These are phyloP conservation scores for Clarireedia paspali DNA, from an alignment of 2,329 filamentous ascomycete species.

Conservation along the genomic window DNA sequence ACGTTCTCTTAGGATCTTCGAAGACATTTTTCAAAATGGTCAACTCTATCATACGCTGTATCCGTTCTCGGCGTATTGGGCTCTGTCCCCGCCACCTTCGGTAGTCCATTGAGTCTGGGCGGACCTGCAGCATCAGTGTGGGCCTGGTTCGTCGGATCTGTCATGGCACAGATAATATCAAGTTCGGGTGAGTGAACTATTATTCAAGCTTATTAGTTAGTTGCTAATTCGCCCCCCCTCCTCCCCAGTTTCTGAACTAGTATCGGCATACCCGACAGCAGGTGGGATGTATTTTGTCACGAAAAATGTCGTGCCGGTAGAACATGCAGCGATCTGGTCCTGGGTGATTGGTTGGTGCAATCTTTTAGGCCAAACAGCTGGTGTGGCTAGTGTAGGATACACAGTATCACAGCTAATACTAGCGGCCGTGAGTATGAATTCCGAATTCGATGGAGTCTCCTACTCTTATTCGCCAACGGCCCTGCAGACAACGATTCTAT, in stretches of 20 bases:
- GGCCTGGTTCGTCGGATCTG: slow-evolving; percentile 57
- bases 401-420: slow-evolving; percentile 58
- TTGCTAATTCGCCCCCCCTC: background rate
- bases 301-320: slow-evolving; percentile 53
- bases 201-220: background rate
- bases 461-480: slow-evolving; percentile 50
- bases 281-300: slow-evolving; percentile 64
- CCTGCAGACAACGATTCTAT: slow-evolving; percentile 49
- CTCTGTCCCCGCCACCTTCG: slow-evolving; percentile 58
- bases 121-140: slow-evolving; percentile 58
- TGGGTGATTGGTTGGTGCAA: slow-evolving; percentile 65
- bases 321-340: slow-evolving; percentile 54
- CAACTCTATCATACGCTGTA: slow-evolving; percentile 58
- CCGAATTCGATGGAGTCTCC: slow-evolving; percentile 36
- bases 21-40: slow-evolving; percentile 60
- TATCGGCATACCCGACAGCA: slow-evolving; percentile 59
- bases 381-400: slow-evolving; percentile 54
- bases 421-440: slow-evolving; percentile 54
- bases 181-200: slow-evolving; percentile 40
- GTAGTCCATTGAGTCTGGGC: slow-evolving; percentile 48
- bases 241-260: slow-evolving; percentile 49
- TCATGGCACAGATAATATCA: slow-evolving; percentile 57
- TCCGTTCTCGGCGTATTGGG: slow-evolving; percentile 57
- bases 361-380: slow-evolving; percentile 55
- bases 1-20: slow-evolving; percentile 42